These are phyloP conservation scores for Barnettozyma siamensis DNA, from an alignment of 805 yeast genomes.

Conservation along the genomic window DNA sequence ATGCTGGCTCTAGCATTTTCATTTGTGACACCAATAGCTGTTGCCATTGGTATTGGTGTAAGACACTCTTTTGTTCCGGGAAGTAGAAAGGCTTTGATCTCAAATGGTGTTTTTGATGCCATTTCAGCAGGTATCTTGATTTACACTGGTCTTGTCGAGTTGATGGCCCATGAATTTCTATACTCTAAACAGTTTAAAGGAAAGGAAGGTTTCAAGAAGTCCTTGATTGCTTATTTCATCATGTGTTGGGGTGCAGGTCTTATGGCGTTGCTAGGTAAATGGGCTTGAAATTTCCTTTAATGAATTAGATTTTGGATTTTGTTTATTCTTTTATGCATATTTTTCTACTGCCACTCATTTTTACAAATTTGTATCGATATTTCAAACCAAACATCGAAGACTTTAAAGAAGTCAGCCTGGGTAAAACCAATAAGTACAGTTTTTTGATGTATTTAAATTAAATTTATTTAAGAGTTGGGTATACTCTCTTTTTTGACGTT, in stretches of 20 bases:
- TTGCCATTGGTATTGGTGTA: slow-evolving; percentile 75
- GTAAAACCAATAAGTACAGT: too few species aligned
- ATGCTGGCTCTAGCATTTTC: slow-evolving; percentile 45
- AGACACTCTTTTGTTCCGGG: slow-evolving; percentile 56
- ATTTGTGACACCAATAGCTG: slow-evolving; percentile 65
- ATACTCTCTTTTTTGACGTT: slow-evolving; percentile 66
- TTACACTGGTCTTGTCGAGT: slow-evolving; percentile 72
- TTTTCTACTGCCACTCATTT: too few species aligned
- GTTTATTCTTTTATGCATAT: too few species aligned
- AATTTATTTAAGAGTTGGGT: slow-evolving; percentile 37
- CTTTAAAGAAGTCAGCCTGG: too few species aligned
- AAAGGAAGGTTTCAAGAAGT: slow-evolving; percentile 43
- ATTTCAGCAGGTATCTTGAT: slow-evolving; percentile 73
- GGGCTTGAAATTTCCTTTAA: too few species aligned
- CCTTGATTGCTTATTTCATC: slow-evolving; percentile 45
- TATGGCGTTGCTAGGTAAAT: slow-evolving; percentile 72
- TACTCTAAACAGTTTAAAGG: slow-evolving; percentile 60
- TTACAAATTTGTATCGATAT: too few species aligned
- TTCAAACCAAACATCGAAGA: too few species aligned
- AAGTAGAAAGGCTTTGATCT: slow-evolving; percentile 51
- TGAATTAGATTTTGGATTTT: too few species aligned
- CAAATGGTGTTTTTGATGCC: slow-evolving; percentile 70
- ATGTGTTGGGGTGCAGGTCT: slow-evolving; percentile 65
- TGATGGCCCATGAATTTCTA: slow-evolving; percentile 73
- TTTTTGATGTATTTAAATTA: too few species aligned